Conservation (phyloP, 495 filamentous ascomycete species). For the Staphylotrichum longicolle region DNA sequence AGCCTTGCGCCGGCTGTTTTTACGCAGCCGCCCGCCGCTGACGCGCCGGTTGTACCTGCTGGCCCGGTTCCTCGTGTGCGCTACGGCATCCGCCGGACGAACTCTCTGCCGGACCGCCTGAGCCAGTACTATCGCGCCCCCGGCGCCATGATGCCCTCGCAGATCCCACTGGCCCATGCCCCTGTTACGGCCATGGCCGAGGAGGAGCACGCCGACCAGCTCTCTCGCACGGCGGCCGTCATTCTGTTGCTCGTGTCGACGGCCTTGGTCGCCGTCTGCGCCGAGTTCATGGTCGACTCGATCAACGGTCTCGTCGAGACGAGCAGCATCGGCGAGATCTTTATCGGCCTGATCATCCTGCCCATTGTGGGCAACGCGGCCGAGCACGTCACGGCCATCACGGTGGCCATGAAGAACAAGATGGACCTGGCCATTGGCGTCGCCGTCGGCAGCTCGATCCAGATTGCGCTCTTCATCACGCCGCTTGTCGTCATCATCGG, state of each 20-base stretch:
- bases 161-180: slow-evolving; percentile 7
- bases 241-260: slow-evolving; percentile 71
- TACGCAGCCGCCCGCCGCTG: slow-evolving; percentile 31
- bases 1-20: slow-evolving; percentile 49
- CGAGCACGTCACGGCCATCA: slow-evolving; percentile 87
- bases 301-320: slow-evolving; percentile 67
- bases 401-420: slow-evolving; percentile 89
- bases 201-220: slow-evolving; percentile 39
- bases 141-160: slow-evolving; percentile 44
- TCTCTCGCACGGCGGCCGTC: slow-evolving; percentile 66
- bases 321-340: slow-evolving; percentile 63
- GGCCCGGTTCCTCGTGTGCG: slow-evolving; percentile 53
- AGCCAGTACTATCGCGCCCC: slow-evolving; percentile 50
- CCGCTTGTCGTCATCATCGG: slow-evolving; percentile 84
- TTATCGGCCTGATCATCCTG: slow-evolving; percentile 84
- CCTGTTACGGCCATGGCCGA: slow-evolving; percentile 29
- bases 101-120: slow-evolving; percentile 71
- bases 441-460: slow-evolving; percentile 82
- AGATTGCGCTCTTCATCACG: slow-evolving; percentile 86
- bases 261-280: slow-evolving; percentile 72
- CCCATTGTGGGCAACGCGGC: slow-evolving; percentile 88
- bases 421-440: slow-evolving; percentile 94
- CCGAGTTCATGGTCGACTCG: slow-evolving; percentile 75
- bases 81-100: slow-evolving; percentile 69
- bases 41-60: slow-evolving; percentile 25